A percentile compares a stretch with the other conserved stretches of the same genome.
Evolutionary conservation across 306 rosid genomes (phyloP).

Genomic region (Hippophae tibetana): DNA sequence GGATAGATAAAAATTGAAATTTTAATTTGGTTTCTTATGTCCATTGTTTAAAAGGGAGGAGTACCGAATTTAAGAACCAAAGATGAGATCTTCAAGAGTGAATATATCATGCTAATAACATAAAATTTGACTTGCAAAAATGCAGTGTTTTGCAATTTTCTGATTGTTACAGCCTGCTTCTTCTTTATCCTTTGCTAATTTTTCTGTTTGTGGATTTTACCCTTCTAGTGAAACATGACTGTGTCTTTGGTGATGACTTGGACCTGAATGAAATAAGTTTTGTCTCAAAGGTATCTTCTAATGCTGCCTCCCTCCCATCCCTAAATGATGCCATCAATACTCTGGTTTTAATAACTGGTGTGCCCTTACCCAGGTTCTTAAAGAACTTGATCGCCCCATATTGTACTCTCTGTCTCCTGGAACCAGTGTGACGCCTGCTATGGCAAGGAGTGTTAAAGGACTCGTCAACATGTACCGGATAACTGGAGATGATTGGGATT

Average conservation of each 20-base stretch:
- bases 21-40: no score
- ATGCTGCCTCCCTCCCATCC: background rate
- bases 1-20: no score
- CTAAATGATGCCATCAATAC: background rate
- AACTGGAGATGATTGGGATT: slow-evolving; percentile 97
- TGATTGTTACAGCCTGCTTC: slow-evolving; percentile 4
- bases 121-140: no score
- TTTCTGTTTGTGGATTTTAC: slow-evolving; percentile 16
- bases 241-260: slow-evolving; percentile 90
- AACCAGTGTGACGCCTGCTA: slow-evolving; percentile 58
- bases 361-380: slow-evolving; percentile 45
- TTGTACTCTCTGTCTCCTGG: slow-evolving; percentile 88
- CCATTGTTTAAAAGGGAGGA: no score
- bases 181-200: slow-evolving; percentile 8
- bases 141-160: background rate
- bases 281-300: slow-evolving; percentile 61
- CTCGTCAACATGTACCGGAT: slow-evolving; percentile 81
- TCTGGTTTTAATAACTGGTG: slow-evolving; percentile 5
- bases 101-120: no score
- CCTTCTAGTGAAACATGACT: slow-evolving; percentile 81
- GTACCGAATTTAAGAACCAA: no score
- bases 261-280: slow-evolving; percentile 60
- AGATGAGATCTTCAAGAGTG: no score
- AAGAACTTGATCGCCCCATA: slow-evolving; percentile 51
- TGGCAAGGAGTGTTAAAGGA: slow-evolving; percentile 65